Base-by-base conservation (phyloP, 1,284 basidiomycete genomes). In the Trametes versicolor region DNA sequence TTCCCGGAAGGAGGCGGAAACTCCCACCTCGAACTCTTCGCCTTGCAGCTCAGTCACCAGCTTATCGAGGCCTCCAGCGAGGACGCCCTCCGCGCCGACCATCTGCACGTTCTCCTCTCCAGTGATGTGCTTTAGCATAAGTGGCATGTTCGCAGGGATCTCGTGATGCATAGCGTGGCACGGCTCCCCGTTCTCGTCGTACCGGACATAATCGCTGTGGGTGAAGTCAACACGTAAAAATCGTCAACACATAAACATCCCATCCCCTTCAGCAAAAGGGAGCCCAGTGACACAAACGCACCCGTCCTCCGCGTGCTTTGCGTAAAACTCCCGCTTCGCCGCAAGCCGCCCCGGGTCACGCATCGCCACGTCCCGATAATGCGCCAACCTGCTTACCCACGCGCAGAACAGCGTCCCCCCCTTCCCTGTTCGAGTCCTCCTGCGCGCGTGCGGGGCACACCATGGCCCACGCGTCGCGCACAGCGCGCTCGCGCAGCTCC, bases 121-220 rank as follows among this genome's bases (percentile, higher is more conserved):
- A 10, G 67, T 68, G 25, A 62, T 41, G 9, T 49, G 25, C 37
- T 50, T 59, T 34, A 68, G 56, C 6, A 69, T 27, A 29, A 39
- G 4, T 10, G 70, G 70, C 67, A 69, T 71, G 12, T 66, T 39
- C 39, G 63, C 58, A 6, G 70, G 70, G 19, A 52, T 27, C 57
- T 71, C 70, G 25, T 69, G 62, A 58, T 71, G 47, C 70, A 67
- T 71, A 25, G 67, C 69, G 32, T 65, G 69, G 48, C 45, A 60
- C 51, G 58, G 25, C 45, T 48, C 36, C 21, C 55, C 65, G 15
- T 48, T 17, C 43, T 58, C 62, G 41, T 62, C 60, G n/a, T 50
- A 5, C 49, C 66, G 51, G 9, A 69, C 52, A 36, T 71, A 68
- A 27, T 62, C 57, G n/a, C 66, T 67, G n/a, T n/a, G n/a, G n/a